phyloP scores from a whole-genome alignment of 2,329 filamentous ascomycete genomes.

The Sporothrix brunneoviolacea region DNA sequence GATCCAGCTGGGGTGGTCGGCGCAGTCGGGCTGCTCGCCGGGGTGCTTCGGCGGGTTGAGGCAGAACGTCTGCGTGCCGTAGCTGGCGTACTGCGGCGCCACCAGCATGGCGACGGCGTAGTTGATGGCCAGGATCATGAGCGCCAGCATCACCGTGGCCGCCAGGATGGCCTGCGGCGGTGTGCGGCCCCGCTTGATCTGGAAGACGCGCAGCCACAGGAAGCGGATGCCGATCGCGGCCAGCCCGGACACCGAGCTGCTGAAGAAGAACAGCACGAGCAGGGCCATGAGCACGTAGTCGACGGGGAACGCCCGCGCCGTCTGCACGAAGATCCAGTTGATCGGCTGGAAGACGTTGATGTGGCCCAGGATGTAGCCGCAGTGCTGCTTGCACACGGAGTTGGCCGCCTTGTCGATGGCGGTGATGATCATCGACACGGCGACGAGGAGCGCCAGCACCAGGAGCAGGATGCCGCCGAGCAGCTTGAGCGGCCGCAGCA shows the following conservation, averaged over 20 bases:
- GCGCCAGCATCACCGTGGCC: conserved; percentile 81
- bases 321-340: conserved; percentile 80
- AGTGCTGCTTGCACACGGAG: conserved; percentile 82
- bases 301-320: conserved; percentile 77
- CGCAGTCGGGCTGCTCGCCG: conserved; percentile 69
- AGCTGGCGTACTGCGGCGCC: conserved; percentile 92
- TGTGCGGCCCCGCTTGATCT: conserved; percentile 81
- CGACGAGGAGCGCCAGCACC: conserved; percentile 66
- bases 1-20: conserved; percentile 62
- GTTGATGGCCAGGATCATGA: conserved; percentile 86
- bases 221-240: conserved; percentile 88
- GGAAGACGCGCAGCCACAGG: conserved; percentile 90
- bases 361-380: conserved; percentile 81
- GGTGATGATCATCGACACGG: conserved; percentile 90
- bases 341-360: conserved; percentile 93
- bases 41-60: conserved; percentile 58
- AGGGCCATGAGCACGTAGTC: conserved; percentile 88
- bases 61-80: conserved; percentile 91
- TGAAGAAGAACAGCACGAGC: conserved; percentile 81
- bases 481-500: conserved; percentile 84
- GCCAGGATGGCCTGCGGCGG: conserved; percentile 87
- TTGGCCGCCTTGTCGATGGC: conserved; percentile 95
- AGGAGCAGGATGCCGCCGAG: conserved; percentile 75
- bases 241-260: conserved; percentile 78
- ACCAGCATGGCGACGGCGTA: conserved; percentile 88